Evolutionary conservation across 2,329 filamentous ascomycete genomes (phyloP), one percentile per base, ranked within the genome.

Genomic region (Fusarium irregulare): DNA sequence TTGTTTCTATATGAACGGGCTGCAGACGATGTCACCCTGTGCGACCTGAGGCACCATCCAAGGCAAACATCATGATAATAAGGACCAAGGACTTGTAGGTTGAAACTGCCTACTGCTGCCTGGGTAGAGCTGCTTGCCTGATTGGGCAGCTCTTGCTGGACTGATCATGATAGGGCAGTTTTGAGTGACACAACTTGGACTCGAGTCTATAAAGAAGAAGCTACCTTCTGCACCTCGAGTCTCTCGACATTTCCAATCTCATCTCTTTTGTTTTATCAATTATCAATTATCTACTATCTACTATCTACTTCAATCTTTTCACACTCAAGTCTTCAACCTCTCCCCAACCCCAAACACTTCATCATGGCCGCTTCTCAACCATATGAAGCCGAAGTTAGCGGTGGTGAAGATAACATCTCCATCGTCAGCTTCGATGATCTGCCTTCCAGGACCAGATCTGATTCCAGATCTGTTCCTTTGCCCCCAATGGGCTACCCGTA

Each of bases 351-450:
- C 34, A 37, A n/a, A n/a, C 25, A 25, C 18, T 27, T n/a, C 46
- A 63, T 44, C 49, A 75, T 73, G 67, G 64, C 69, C 12, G 7
- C 58, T 42, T 28, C 66, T 41, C 65, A 61, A 20, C 46, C 51
- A 27, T 48, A 64, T 14, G 58, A 72, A 47, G 30, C 69, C 53
- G 57, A 49, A 13, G 27, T 68, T 14, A 51, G 58, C 13, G 61
- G 60, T 3, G 56, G 21, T n/a, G 70, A 68, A 18, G 71, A 73
- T 25, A 56, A 63, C 10, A 64, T 60, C 54, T 76, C 74, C 28
- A 61, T 72, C 20, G 68, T 34, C 23, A 76, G 73, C 59, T 76
- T 75, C 45, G 74, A 76, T 32, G 56, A 74, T 10, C 25, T 74
- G 14, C 48, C 42, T 34, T 32, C 28, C 11, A 21, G 60, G 6